Evolutionary conservation across 2,329 filamentous ascomycete genomes (phyloP).

Genomic region (Epichloe coenophiala): DNA sequence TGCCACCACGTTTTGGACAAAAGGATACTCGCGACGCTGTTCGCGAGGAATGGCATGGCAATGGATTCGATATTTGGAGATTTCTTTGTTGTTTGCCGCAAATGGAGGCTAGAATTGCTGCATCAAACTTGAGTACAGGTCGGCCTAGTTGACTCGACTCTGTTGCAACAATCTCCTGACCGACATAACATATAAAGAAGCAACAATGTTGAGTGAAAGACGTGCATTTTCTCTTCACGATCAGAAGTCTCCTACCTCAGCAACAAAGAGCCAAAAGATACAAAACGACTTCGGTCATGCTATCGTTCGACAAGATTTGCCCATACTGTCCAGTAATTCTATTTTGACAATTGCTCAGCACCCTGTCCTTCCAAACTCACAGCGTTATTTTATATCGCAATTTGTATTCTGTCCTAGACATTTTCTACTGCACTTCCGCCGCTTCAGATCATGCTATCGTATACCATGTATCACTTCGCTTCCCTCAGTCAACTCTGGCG

Average conservation of each 20-base stretch:
- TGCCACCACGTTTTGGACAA: no score
- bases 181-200: neutral
- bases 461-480: neutral
- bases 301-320: neutral
- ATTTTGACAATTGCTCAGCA: neutral
- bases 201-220: neutral
- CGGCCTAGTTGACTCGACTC: neutral
- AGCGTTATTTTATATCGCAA: neutral
- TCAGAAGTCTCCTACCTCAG: neutral
- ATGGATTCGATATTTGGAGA: no score
- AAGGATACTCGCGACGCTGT: neutral
- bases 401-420: neutral
- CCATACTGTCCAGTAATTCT: neutral
- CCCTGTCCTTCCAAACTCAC: neutral
- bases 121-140: no score
- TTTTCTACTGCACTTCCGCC: neutral
- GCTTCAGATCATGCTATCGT: neutral
- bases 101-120: no score
- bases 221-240: neutral
- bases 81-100: neutral
- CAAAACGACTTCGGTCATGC: neutral
- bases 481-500: neutral
- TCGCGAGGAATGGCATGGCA: neutral
- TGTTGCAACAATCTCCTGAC: neutral
- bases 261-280: neutral